Conservation (phyloP, 2,329 filamentous ascomycete genomes). For the Chlorencoelia australis region DNA sequence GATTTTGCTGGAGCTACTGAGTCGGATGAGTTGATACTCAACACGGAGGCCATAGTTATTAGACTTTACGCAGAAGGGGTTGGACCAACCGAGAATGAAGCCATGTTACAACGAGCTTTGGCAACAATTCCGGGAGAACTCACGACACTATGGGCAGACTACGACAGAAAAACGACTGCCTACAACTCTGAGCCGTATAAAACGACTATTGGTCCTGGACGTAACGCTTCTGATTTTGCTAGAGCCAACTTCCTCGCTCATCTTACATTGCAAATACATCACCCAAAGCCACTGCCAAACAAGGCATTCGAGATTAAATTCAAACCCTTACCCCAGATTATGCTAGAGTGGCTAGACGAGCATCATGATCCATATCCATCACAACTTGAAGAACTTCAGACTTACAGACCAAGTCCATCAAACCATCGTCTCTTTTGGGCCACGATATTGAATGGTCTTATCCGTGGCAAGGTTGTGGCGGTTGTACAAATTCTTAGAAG, state of each 20-base stretch:
- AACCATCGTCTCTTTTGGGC: slow-evolving; percentile 78
- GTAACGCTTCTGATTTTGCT: slow-evolving; percentile 51
- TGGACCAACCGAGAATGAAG: slow-evolving; percentile 43
- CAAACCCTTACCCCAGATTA: slow-evolving; percentile 61
- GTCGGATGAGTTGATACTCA: slow-evolving; percentile 59
- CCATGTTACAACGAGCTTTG: slow-evolving; percentile 46
- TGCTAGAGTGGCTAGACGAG: slow-evolving; percentile 74
- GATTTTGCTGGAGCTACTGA: slow-evolving; percentile 55
- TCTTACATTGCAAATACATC: slow-evolving; percentile 69
- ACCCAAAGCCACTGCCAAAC: slow-evolving; percentile 40
- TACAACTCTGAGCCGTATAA: slow-evolving; percentile 42
- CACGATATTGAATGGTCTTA: slow-evolving; percentile 59
- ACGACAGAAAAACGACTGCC: slow-evolving; percentile 35
- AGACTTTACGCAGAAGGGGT: slow-evolving; percentile 54
- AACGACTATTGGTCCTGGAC: slow-evolving; percentile 55
- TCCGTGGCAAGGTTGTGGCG: slow-evolving; percentile 63
- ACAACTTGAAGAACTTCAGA: slow-evolving; percentile 55
- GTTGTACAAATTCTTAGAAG: slow-evolving; percentile 59
- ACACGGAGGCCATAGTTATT: slow-evolving; percentile 62
- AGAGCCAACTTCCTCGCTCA: slow-evolving; percentile 74
- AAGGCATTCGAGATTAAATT: slow-evolving; percentile 12
- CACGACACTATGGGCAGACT: slow-evolving; percentile 45
- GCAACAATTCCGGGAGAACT: slow-evolving; percentile 43
- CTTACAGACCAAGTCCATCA: slow-evolving; percentile 60
- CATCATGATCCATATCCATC: slow-evolving; percentile 64